These are phyloP conservation scores for Metschnikowia cerradonensis DNA, from an alignment of 805 yeast genomes.

Conservation along the genomic window DNA sequence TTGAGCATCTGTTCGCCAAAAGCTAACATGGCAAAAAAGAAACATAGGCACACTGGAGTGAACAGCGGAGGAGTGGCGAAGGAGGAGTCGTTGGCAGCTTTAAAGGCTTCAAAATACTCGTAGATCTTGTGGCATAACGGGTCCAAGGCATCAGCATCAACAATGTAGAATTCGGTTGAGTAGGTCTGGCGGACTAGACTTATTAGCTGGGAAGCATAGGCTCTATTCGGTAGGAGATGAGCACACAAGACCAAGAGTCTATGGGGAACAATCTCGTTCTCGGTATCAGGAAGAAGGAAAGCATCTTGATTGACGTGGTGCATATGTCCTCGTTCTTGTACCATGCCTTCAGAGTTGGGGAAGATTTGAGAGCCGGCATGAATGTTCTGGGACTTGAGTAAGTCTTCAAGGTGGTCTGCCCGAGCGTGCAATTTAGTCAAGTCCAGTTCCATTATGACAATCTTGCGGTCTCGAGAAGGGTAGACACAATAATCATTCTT, in stretches of 20 bases:
- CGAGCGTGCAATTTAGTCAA: conserved; percentile 31
- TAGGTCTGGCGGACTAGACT: conserved; percentile 26
- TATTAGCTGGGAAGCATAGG: conserved; percentile 21
- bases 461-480: conserved; percentile 37
- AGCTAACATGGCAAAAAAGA: conserved; percentile 32
- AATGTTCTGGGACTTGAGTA: conserved; percentile 13
- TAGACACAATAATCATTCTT: conserved; percentile 32
- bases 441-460: conserved; percentile 42
- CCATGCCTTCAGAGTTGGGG: conserved; percentile 4
- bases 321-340: conserved; percentile 5
- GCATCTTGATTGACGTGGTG: conserved; percentile 17
- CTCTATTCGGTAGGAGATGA: conserved; percentile 24
- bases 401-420: conserved; percentile 27
- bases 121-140: conserved; percentile 17
- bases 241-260: conserved; percentile 20
- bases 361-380: conserved; percentile 2
- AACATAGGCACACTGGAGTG: conserved; percentile 23
- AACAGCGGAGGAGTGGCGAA: conserved; percentile 6
- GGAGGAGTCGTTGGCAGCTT: conserved; percentile 1
- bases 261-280: conserved; percentile 24
- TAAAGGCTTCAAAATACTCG: conserved; percentile 5
- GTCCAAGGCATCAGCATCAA: conserved; percentile 23
- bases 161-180: conserved; percentile 33
- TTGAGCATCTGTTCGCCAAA: conserved; percentile 36
- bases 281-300: conserved; percentile 25